Percentiles rank a stretch among this genome's conserved stretches.
Evolutionary conservation across 208 protist genomes (phyloP).

Genomic region (Acanthamoeba culbertsoni): DNA sequence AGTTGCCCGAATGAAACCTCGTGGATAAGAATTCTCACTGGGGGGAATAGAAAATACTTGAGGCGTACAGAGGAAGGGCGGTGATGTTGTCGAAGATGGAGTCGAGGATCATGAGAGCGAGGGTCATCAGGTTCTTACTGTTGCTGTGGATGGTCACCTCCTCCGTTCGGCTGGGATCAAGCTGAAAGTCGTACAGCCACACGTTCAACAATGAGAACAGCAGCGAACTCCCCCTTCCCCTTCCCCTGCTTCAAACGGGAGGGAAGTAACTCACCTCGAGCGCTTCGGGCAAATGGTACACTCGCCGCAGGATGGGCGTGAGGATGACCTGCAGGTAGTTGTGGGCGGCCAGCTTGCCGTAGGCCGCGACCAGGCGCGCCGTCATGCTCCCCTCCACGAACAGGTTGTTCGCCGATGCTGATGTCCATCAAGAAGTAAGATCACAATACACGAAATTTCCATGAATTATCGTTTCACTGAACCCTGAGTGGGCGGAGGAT

Average conservation of each 20-base stretch:
- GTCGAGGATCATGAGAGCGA: slow-evolving; percentile 19
- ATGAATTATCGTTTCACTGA: not conserved
- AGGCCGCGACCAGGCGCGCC: not conserved
- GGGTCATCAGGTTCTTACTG: slow-evolving; percentile 35
- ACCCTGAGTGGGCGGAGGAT: not conserved
- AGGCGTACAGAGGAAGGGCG: slow-evolving; percentile 10
- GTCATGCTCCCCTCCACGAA: slow-evolving; percentile 58
- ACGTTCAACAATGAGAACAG: not conserved
- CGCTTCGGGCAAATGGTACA: slow-evolving; percentile 23
- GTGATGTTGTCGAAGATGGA: slow-evolving; percentile 29
- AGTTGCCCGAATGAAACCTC: not conserved
- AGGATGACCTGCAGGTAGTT: slow-evolving; percentile 48
- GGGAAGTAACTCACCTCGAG: not conserved
- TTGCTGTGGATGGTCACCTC: not conserved
- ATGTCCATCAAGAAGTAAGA: not conserved
- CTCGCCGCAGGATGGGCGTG: not conserved
- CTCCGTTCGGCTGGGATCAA: not conserved
- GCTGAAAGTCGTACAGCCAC: not conserved
- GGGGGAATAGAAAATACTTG: not conserved
- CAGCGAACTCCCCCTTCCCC: not conserved
- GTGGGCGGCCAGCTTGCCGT: slow-evolving; percentile 10
- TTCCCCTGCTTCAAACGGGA: not conserved
- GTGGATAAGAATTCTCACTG: not conserved
- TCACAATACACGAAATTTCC: not conserved
- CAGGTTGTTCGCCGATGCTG: slow-evolving; percentile 45